Base-by-base conservation (phyloP, 345 rosid genomes). In the Salix udensis region DNA sequence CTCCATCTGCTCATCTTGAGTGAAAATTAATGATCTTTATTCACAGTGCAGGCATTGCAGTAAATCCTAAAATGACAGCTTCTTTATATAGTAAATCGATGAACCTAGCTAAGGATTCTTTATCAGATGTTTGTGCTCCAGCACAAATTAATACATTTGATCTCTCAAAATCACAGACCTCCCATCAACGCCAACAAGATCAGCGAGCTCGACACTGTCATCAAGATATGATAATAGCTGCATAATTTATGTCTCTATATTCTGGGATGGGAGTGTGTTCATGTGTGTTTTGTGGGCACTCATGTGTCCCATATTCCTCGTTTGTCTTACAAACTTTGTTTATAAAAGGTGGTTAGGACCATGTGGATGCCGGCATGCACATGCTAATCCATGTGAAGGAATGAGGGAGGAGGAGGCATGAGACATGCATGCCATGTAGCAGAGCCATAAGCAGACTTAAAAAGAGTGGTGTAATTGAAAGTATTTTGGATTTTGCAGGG, bases 401-500 rank as follows among this genome's bases (percentile, higher is more conserved):
- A 65, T 76, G 78, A 75, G 16, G 52, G 15, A 7, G 70, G 34
- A 61, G 23, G 28, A 28, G 23, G 60, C 15, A 19, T 8, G 39
- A 48, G 62, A 40, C 44, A 40, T 2, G 61, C 67, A 73, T 73
- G 77, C 55, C 50, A 34, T 50, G 65, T 67, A 31, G 64, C 37
- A 55, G 42, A 23, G 19, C 65, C 44, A 30, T n/a, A 40, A 66
- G 14, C 75, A 31, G 34, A 58, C 23, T 58, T 58, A 3, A 58
- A n/a, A 58, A 58, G 62, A 58, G 62, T n/a, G 9, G 26, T 55
- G 28, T 9, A 46, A 73, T 76, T 68, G 82, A 85, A 77, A 79
- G 84, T 75, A 18, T 70, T 71, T 87, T 79, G 75, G 84, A 82
- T 82, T 89, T 82, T 68, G 26, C 18, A 68, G 64, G 80, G 77